Evolutionary conservation across 352 stramenopile species (phyloP), one percentile per base, ranked within the genome.

Genomic region (Phytophthora constricta): DNA sequence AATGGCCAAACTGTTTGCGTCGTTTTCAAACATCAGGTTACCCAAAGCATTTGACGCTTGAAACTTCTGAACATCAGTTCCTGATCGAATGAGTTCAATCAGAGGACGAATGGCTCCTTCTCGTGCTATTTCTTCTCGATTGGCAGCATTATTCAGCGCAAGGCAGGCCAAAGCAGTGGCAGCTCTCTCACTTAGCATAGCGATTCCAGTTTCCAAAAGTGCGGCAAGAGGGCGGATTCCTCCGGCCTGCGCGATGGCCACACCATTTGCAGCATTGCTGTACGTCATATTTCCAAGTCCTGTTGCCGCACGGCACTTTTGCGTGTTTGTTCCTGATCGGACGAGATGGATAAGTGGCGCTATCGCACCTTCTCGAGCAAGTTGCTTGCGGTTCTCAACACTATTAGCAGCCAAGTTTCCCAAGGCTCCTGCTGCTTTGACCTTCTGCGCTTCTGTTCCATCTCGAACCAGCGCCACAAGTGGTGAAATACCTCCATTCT

Each of bases 151-250:
- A 5, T 58, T 39, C 1, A 34, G 26, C 27, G 48, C 58, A 11
- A 66, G 17, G 52, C 48, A 31, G 4, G 45, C 41, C 20, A 66
- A 41, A 5, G 48, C 58, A 52, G 53, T 59, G 16, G 58, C 49
- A 9, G 54, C 42, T 25, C 42, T 26, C 16, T 62, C n/a, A n/a
- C n/a, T n/a, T n/a, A n/a, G n/a, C n/a, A n/a, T n/a, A n/a, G n/a
- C n/a, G n/a, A n/a, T n/a, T n/a, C n/a, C n/a, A n/a, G n/a, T n/a
- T n/a, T n/a, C n/a, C n/a, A n/a, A n/a, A n/a, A n/a, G n/a, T n/a
- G n/a, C n/a, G n/a, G n/a, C n/a, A n/a, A n/a, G n/a, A n/a, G n/a
- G n/a, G n/a, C n/a, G n/a, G n/a, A n/a, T n/a, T n/a, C n/a, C n/a
- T n/a, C n/a, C n/a, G n/a, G n/a, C n/a, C n/a, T n/a, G n/a, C n/a